These are phyloP conservation scores for Camelina laxa DNA, from an alignment of 345 rosid species.

Conservation along the genomic window DNA sequence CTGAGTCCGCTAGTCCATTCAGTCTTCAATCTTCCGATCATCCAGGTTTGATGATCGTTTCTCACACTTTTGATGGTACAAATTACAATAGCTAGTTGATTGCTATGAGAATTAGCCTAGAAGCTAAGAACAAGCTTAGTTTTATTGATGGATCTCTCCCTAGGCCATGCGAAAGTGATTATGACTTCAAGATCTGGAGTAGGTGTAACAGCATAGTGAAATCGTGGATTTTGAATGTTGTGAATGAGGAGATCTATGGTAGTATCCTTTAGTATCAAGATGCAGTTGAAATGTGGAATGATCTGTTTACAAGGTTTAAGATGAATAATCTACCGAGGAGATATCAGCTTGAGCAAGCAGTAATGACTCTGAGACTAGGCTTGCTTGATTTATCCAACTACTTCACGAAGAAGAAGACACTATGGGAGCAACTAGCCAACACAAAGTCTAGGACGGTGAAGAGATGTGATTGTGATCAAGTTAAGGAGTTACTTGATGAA, in stretches of 20 bases:
- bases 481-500: no score
- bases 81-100: background rate
- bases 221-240: background rate
- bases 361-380: background rate
- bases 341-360: background rate
- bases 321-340: background rate
- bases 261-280: background rate
- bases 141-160: background rate
- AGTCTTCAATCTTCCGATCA: no score
- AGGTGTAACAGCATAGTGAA: background rate
- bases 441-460: background rate
- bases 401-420: background rate
- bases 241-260: background rate
- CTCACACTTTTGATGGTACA: background rate
- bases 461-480: background rate
- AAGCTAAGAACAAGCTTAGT: background rate
- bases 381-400: fast-evolving
- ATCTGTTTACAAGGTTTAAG: background rate
- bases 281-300: background rate
- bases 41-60: no score
- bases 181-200: background rate
- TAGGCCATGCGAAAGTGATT: background rate
- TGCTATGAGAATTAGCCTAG: background rate
- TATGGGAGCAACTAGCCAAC: background rate
- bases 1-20: no score